A percentile compares a stretch with the other conserved stretches of the same genome.
Evolutionary conservation across 345 rosid genomes (phyloP).

Genomic region (Rhodamnia rubescens): DNA sequence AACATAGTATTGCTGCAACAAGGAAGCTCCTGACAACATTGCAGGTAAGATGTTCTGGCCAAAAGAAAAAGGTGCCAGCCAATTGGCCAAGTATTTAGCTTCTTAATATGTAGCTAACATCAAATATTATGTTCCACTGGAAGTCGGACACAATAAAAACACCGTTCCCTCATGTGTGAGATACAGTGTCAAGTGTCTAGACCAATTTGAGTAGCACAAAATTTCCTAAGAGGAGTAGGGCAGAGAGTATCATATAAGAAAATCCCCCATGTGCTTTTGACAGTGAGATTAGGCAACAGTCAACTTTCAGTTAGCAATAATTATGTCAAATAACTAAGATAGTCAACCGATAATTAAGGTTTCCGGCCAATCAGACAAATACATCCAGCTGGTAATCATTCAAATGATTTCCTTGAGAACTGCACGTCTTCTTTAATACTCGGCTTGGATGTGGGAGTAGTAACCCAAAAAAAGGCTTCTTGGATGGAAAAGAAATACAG

Average conservation of each 20-base stretch:
- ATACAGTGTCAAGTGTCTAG: neutral
- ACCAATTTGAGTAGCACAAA: neutral
- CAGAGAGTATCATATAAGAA: neutral
- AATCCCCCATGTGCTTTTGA: neutral
- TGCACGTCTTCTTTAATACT: neutral
- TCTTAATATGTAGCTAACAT: neutral
- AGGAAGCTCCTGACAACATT: neutral
- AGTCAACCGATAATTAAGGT: neutral
- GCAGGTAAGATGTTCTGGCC: neutral
- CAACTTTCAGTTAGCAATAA: neutral
- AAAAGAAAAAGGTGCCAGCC: neutral
- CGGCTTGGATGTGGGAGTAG: neutral
- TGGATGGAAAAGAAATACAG: neutral
- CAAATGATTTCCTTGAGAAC: neutral
- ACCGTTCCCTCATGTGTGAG: neutral
- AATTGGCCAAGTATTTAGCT: neutral
- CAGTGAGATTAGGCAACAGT: neutral
- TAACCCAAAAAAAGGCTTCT: neutral
- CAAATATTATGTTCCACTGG: neutral
- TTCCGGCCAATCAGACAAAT: neutral
- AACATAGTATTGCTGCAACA: neutral
- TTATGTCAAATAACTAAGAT: neutral
- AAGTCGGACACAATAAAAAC: neutral
- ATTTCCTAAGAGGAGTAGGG: neutral
- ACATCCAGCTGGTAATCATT: neutral